phyloP scores from a whole-genome alignment of 257 asterid species.

The Solanum medicagineum region DNA sequence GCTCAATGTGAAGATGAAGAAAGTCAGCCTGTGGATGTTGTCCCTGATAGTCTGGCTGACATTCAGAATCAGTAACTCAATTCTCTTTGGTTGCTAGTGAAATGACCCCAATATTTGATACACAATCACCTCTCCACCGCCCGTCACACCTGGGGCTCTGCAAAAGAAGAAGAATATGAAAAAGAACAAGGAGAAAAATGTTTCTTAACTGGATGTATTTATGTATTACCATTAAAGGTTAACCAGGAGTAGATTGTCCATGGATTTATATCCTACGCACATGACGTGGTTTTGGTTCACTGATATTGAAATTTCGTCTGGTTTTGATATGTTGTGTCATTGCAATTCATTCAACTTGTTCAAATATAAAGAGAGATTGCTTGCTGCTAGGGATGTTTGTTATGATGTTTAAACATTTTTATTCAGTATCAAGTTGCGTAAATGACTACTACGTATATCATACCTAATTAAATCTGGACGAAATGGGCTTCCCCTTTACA shows the following conservation, averaged over 20 bases:
- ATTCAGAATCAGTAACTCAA: neutral
- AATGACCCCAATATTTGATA: neutral
- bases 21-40: conserved; percentile 27
- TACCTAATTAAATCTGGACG: neutral
- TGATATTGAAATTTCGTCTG: neutral
- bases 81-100: neutral
- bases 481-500: neutral
- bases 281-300: neutral
- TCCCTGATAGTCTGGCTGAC: conserved; percentile 34
- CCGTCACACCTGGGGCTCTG: neutral
- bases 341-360: neutral
- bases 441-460: no score
- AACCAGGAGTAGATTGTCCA: neutral
- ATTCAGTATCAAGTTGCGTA: neutral
- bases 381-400: neutral
- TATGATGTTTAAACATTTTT: neutral
- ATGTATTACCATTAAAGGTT: neutral
- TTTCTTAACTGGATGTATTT: neutral
- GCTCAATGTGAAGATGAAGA: conserved; percentile 35
- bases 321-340: neutral
- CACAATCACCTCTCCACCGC: neutral
- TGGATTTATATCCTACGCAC: neutral
- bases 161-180: neutral
- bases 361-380: neutral
- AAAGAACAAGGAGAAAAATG: neutral